Evolutionary conservation across 768 basidiomycete genomes (phyloP), one percentile per base, ranked within the genome.

Genomic region (Tylopilus sp.): DNA sequence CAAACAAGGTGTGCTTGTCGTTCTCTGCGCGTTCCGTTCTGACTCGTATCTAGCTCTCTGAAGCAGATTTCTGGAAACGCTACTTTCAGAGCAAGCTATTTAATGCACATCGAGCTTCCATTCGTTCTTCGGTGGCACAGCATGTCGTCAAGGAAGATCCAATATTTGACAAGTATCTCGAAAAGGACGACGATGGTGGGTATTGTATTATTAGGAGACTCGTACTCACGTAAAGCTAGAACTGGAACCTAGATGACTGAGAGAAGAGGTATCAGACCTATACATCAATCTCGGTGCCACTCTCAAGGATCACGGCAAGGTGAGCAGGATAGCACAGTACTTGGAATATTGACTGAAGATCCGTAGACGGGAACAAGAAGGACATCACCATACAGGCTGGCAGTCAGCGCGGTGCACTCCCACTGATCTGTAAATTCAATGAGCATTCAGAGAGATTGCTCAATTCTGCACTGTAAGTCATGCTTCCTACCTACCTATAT

Each of bases 341-440:
- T 30, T 3, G n/a, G 10, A 22, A 34, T 41, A 38, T 42, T 40
- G 28, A 51, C 42, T 19, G 34, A 21, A 12, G 50, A 22, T 45
- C 31, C 26, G 29, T 58, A 97, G 92, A 89, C 89, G 3, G 91
- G 92, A 19, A 96, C 61, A 83, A 86, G 58, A 85, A 81, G 67
- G 97, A 99, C 62, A 66, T 90, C 22, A 98, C 97, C 1, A 99
- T 98, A 97, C 92, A 92, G 67, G 85, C 96, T 14, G 97, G 97
- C 16, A 81, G 87, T 63, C 89, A 97, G 68, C 80, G 85, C 45
- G 87, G 86, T 31, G 89, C 91, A 13, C 71, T 99, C 22, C 97
- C 97, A 0, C 78, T 98, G 43, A 98, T 99, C 58, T 81, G 96
- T 45, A 90, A 95, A 66, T 98, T 99, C 73, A 99, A 98, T 63